phyloP scores from a whole-genome alignment of 1,139 yeast genomes.

The Hyphopichia pseudoburtonii region DNA sequence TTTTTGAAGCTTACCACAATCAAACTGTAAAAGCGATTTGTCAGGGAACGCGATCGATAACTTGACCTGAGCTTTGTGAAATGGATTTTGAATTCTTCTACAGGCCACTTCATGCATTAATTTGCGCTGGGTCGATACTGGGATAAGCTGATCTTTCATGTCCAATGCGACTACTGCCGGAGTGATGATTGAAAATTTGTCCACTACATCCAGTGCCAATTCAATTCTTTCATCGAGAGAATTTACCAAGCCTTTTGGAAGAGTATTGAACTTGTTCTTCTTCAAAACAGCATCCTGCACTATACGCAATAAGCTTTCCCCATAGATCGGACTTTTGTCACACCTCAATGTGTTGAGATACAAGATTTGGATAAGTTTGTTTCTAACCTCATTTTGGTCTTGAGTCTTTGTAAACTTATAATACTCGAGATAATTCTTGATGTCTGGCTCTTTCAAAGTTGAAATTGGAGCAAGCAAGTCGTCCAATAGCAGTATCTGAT shows the following conservation, averaged over 20 bases:
- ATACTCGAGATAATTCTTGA: constrained; percentile 57
- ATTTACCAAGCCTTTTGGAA: constrained; percentile 15
- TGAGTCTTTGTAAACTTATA: constrained; percentile 55
- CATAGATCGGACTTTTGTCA: constrained; percentile 55
- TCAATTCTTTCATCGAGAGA: constrained; percentile 43
- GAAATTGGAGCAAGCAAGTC: constrained; percentile 30
- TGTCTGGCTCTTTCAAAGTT: constrained; percentile 32
- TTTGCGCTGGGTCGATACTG: constrained; percentile 30
- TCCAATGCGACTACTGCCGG: constrained; percentile 84
- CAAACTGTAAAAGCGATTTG: constrained; percentile 85
- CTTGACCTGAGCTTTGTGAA: constrained; percentile 83
- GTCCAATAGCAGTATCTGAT: constrained; percentile 43
- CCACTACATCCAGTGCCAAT: constrained; percentile 52
- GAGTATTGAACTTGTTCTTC: constrained; percentile 16
- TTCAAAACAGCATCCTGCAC: constrained; percentile 17
- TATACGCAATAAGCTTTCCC: constrained; percentile 38
- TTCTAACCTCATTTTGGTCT: constrained; percentile 51
- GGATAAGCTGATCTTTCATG: constrained; percentile 59
- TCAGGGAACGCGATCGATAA: constrained; percentile 96
- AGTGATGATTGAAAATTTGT: constrained; percentile 81
- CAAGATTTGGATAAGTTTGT: constrained; percentile 53
- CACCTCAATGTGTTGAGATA: constrained; percentile 69
- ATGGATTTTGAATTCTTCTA: constrained; percentile 55
- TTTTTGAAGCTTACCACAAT: constrained; percentile 94
- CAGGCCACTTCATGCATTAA: constrained; percentile 33